Percentiles rank a stretch among this genome's conserved stretches.
phyloP scores from a whole-genome alignment of 371 early-diverging fungal species.

The Entomophthora muscae region DNA sequence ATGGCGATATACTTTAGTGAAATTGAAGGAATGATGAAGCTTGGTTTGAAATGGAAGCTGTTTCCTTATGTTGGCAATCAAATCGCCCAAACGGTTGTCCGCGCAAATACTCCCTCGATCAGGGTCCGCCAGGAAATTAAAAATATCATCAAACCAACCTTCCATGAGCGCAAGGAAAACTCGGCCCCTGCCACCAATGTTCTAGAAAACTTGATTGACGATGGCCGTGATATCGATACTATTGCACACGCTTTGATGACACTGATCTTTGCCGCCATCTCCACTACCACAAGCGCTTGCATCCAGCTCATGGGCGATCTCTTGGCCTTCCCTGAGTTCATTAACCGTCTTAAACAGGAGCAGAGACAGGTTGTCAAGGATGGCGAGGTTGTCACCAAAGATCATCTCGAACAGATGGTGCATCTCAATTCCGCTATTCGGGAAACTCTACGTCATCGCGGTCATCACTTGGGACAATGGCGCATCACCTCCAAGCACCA shows the following conservation, averaged over 20 bases:
- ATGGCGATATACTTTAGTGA: neutral
- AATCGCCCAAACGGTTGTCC: neutral
- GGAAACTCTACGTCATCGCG: slow-evolving; percentile 14
- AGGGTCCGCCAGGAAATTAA: neutral
- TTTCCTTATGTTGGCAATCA: neutral
- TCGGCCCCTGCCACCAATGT: neutral
- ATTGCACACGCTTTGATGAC: slow-evolving; percentile 1
- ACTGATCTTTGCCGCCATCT: slow-evolving; percentile 17
- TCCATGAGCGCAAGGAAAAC: neutral
- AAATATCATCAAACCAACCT: neutral
- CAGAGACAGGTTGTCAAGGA: slow-evolving; percentile 14
- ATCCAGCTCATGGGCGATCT: slow-evolving; percentile 15
- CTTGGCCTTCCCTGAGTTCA: slow-evolving; percentile 16
- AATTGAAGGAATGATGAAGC: neutral
- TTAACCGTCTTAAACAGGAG: slow-evolving; percentile 16
- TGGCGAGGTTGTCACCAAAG: slow-evolving; percentile 12
- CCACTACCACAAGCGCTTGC: slow-evolving; percentile 14
- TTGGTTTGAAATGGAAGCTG: neutral
- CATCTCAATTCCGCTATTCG: slow-evolving; percentile 23
- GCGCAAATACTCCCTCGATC: neutral
- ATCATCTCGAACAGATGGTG: slow-evolving; percentile 13
- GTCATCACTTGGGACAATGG: slow-evolving; percentile 12
- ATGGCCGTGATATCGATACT: neutral
- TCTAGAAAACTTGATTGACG: neutral
- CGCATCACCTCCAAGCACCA: slow-evolving; percentile 10